Base-by-base conservation (phyloP, 2,329 filamentous ascomycete genomes). In the Venturia pyrina region DNA sequence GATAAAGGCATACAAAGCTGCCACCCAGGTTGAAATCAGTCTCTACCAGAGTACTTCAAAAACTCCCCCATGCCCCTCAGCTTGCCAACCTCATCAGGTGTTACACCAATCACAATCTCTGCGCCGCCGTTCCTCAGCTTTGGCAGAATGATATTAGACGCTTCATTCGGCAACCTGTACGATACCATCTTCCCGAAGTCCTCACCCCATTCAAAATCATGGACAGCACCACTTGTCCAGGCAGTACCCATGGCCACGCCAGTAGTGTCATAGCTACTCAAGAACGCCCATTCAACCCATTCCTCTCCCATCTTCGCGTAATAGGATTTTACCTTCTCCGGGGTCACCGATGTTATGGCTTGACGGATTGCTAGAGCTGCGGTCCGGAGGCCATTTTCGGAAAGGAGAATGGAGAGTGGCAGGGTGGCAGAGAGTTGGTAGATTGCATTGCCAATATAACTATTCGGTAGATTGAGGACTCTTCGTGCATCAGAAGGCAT, bases 351-450 rank as follows among this genome's bases (percentile, higher is more conserved):
- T n/a, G 13, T 24, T 13, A 65, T 65, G 11, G 64, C 40, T 37
- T 62, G 56, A 32, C 64, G 64, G 15, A 65, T 28, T 15, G 64
- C 64, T 43, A 41, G 28, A 15, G 64, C 64, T 13, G 64, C 64
- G 34, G n/a, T 5, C 28, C 17, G 50, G 28, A 65, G 56, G 17
- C 64, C 64, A n/a, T n/a, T 32, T 17, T 50, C 46, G 19, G 56
- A 65, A 37, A 65, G 57, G 8, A 65, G 53, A 11, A 56, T 63
- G 13, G 48, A 50, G 15, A 65, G 53, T 17, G 57, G 46, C 2
- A 65, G 64, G 40, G 64, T 61, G 34, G 64, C 56, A 19, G 64
- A 41, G 21, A 65, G 28, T 50, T 65, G 64, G 40, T 65, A 65
- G 32, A 65, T 24, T 6, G 21, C 64, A n/a, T 65, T 65, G 17